Percentiles rank a stretch among this genome's conserved stretches.
Conservation (phyloP, 306 rosid species). For the Prunus salicina region DNA sequence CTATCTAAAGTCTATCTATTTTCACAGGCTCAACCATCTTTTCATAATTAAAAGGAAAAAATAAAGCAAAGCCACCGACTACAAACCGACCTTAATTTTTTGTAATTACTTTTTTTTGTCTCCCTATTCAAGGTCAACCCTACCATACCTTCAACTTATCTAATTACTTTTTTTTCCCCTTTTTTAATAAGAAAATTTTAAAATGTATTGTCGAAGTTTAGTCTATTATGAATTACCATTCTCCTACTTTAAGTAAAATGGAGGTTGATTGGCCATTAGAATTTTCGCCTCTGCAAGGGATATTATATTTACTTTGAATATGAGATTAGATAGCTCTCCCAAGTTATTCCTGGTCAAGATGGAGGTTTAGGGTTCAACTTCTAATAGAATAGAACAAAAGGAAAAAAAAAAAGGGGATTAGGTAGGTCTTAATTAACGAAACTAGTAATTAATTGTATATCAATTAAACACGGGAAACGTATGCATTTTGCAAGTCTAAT, state of each 20-base stretch:
- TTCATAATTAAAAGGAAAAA: background rate
- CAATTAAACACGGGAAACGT: background rate
- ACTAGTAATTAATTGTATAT: background rate
- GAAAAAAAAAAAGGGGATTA: background rate
- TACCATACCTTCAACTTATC: background rate
- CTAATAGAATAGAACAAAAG: background rate
- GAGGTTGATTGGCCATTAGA: background rate
- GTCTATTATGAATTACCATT: background rate
- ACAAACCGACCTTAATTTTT: background rate
- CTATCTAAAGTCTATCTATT: background rate
- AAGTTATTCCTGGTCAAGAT: background rate
- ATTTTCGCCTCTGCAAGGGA: background rate
- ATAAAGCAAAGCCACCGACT: background rate
- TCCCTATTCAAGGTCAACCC: background rate
- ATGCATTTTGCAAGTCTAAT: too few species aligned
- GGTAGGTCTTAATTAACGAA: background rate
- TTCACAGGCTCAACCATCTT: background rate
- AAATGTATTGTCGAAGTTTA: background rate
- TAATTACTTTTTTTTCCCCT: background rate
- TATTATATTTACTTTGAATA: background rate
- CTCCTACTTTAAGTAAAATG: background rate
- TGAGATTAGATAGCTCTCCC: background rate
- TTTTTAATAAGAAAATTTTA: background rate
- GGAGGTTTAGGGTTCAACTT: background rate
- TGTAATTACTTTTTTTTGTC: background rate